Evolutionary conservation across 2,329 filamentous ascomycete species (phyloP), one percentile per base, ranked within the genome.

Genomic region (Alternaria ventricosa): DNA sequence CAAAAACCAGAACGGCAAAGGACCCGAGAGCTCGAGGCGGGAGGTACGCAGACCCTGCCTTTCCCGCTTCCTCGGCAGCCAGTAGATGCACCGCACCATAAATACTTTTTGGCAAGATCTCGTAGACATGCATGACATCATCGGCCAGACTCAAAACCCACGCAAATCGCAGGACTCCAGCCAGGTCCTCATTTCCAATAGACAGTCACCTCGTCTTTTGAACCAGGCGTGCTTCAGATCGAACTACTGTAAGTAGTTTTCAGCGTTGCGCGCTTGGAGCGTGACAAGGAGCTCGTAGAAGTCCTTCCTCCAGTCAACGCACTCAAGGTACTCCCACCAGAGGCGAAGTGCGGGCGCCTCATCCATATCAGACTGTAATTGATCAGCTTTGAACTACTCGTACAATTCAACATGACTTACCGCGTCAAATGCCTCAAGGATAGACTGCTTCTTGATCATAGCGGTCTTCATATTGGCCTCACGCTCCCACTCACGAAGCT

Each of bases 241-340:
- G 9, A 11, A 25, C 28, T 20, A 60, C 55, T 61, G 28, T 27
- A 56, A 8, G 44, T 63, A 70, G 18, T 47, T 45, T 6, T 57
- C 25, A 3, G 46, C 18, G 9, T 60, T 41, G 25, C 70, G 70
- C 46, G 60, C 57, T 46, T 74, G 71, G 10, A 74, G 59, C 11
- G 57, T 61, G 8, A 81, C 78, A 8, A 84, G 74, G 69, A 78
- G 72, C 5, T 79, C 68, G 64, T 84, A 84, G 72, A 84, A 82
- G 3, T 75, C 75, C 11, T 64, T 57, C 50, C 82, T 80, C 71
- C 78, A 85, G 13, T 74, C 72, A 4, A 80, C 74, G 60, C 82
- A 84, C 69, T 83, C 67, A 27, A 85, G 73, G 55, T 84, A 85
- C 71, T 85, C 82, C 80, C 81, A 84, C 79, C 79, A 83, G 23